Conservation (phyloP, 2,329 filamentous ascomycete species). For the Rosellinia necatrix region DNA sequence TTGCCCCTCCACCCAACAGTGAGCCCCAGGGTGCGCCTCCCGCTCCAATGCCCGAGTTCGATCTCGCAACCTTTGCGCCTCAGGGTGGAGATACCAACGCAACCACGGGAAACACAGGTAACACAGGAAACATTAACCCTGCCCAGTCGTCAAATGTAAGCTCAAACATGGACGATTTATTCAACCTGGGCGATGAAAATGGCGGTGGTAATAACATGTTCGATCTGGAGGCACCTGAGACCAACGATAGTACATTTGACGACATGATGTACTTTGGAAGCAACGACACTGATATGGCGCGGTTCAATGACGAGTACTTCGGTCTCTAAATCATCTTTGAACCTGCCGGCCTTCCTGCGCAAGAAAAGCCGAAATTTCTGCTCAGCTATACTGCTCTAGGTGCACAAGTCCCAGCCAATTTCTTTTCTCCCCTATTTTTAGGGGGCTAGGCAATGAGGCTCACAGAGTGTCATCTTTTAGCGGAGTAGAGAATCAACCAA, state of each 20-base stretch:
- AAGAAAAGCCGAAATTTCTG: too few relatives aligned
- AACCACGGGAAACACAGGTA: conserved; percentile 18
- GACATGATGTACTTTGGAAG: conserved; percentile 53
- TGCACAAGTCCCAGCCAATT: too few relatives aligned
- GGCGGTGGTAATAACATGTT: conserved; percentile 45
- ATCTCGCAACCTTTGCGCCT: conserved; percentile 50
- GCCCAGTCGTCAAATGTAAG: conserved; percentile 6
- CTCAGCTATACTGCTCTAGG: too few relatives aligned
- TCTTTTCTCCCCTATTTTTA: too few relatives aligned
- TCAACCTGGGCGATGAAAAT: conserved; percentile 47
- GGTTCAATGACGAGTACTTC: conserved; percentile 56
- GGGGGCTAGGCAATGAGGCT: too few relatives aligned
- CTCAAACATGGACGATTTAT: conserved; percentile 51
- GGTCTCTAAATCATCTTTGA: conserved; percentile 36
- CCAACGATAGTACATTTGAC: conserved; percentile 53
- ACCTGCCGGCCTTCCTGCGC: neutral
- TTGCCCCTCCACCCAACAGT: conserved; percentile 51
- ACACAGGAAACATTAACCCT: conserved; percentile 13
- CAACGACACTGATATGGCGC: conserved; percentile 51
- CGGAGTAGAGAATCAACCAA: too few relatives aligned
- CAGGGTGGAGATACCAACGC: conserved; percentile 22
- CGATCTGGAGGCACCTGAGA: conserved; percentile 44
- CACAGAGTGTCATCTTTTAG: too few relatives aligned
- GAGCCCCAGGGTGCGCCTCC: conserved; percentile 38
- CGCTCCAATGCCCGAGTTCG: conserved; percentile 49